Conservation (phyloP, 1,284 basidiomycete species). For the Anthracocystis setariae region DNA sequence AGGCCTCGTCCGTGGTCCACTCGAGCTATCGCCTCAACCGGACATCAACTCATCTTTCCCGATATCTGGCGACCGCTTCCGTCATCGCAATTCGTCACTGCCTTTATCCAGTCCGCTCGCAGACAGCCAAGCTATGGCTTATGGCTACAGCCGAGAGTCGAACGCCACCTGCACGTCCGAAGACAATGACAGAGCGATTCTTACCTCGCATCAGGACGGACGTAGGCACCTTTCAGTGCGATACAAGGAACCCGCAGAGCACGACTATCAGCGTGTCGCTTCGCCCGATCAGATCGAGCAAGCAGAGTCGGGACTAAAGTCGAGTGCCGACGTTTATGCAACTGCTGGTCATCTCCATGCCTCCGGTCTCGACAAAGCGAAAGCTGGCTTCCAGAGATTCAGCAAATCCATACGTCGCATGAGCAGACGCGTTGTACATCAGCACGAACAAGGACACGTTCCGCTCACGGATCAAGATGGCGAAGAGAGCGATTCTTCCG, state of each 20-base stretch:
- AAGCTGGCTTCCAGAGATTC: constrained; percentile 42
- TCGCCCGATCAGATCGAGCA: constrained; percentile 41
- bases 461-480: constrained; percentile 44
- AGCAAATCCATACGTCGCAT: constrained; percentile 73
- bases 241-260: constrained; percentile 16
- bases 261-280: constrained; percentile 19
- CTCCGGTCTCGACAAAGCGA: constrained; percentile 30
- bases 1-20: constrained; percentile 36
- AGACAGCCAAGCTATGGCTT: constrained; percentile 9
- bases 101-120: constrained; percentile 3
- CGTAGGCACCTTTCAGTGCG: constrained; percentile 4
- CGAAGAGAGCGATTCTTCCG: constrained; percentile 44
- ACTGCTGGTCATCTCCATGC: constrained; percentile 14
- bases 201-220: constrained; percentile 29
- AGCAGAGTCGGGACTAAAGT: constrained; percentile 22
- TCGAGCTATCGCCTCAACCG: constrained; percentile 19
- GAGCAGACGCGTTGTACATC: constrained; percentile 83
- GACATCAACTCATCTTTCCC: neutral
- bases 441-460: constrained; percentile 59
- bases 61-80: neutral
- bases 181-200: constrained; percentile 38
- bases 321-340: constrained; percentile 49
- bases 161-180: constrained; percentile 26
- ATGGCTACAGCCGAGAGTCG: constrained; percentile 20
- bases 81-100: constrained; percentile 26